Evolutionary conservation across 495 filamentous ascomycete genomes (phyloP), one percentile per base, ranked within the genome.

Genomic region (Apiosordaria backusii): DNA sequence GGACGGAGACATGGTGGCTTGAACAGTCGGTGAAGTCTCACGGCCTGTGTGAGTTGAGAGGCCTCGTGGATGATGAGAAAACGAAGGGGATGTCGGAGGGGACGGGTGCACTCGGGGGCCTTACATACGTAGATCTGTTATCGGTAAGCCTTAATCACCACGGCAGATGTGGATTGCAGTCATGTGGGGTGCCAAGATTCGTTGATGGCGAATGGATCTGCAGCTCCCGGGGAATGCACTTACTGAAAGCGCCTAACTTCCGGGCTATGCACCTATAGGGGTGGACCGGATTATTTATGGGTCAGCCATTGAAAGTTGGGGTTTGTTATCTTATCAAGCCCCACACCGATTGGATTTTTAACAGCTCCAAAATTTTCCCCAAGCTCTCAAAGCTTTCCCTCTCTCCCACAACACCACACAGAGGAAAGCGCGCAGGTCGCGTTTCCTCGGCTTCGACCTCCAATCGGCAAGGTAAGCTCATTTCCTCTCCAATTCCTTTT

Each of bases 1-100:
- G 70, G 59, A 61, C 25, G 87, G 82, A 79, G 89, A 83, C 90
- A 93, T 93, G 66, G 67, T 82, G 72, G 68, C 60, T 57, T 18
- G 53, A 58, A 45, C 60, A 64, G 66, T 69, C 68, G 57, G 22
- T 54, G 16, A 57, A 52, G 23, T 40, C 58, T 45, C 52, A 50
- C 19, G 54, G 63, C 68, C 59, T 63, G 62, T 55, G 5, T 3
- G 54, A 50, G 22, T 22, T 21, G 65, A 68, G 57, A 54, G 53
- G 57, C 45, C 58, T 65, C 57, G 63, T 29, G 53, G 63, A 63
- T 62, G 65, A 25, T 6, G 45, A 50, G 26, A 65, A 70, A 13
- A 45, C 23, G n/a, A 22, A 50, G 40, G 57, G 50, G 59, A 35
- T 58, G 16, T 24, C 16, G 6, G 16, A 27, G 52, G 16, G 27